Conservation (phyloP, 768 basidiomycete species). For the Leccinum subtestaceum region DNA sequence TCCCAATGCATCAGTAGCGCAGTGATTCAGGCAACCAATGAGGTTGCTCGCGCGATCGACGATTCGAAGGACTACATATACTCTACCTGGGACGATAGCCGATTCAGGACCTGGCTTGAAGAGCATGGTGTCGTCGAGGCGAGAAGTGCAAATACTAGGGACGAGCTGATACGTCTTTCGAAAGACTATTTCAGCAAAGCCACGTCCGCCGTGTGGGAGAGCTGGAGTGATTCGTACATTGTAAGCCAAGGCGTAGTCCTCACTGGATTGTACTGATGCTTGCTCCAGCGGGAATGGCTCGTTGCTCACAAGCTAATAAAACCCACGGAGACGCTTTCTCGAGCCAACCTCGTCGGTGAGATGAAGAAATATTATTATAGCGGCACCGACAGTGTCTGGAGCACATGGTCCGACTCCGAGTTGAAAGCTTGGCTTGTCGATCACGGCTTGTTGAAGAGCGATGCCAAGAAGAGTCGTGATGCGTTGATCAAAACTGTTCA, state of each 20-base stretch:
- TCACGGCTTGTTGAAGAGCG: constrained; percentile 68
- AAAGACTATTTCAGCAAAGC: constrained; percentile 61
- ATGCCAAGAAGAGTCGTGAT: constrained; percentile 63
- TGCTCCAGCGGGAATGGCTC: constrained; percentile 74
- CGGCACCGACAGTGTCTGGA: constrained; percentile 51
- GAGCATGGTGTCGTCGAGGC: constrained; percentile 71
- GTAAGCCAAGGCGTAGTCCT: constrained; percentile 37
- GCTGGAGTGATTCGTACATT: constrained; percentile 85
- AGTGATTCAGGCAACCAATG: constrained; percentile 52
- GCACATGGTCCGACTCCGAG: constrained; percentile 75
- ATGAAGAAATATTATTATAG: constrained; percentile 83
- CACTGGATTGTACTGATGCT: neutral
- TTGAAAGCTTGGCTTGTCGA: constrained; percentile 77
- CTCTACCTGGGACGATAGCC: constrained; percentile 84
- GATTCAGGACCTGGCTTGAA: constrained; percentile 68
- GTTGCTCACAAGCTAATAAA: constrained; percentile 72
- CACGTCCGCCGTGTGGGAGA: constrained; percentile 68
- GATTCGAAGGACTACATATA: constrained; percentile 84
- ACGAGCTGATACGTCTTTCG: constrained; percentile 70
- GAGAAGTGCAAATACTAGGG: constrained; percentile 48
- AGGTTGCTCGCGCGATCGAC: constrained; percentile 53
- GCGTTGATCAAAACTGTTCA: constrained; percentile 73
- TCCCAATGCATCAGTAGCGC: constrained; percentile 41
- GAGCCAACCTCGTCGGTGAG: constrained; percentile 55
- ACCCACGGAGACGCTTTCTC: constrained; percentile 47